Evolutionary conservation across 2,329 filamentous ascomycete species (phyloP).

Genomic region (Shiraia sp.): DNA sequence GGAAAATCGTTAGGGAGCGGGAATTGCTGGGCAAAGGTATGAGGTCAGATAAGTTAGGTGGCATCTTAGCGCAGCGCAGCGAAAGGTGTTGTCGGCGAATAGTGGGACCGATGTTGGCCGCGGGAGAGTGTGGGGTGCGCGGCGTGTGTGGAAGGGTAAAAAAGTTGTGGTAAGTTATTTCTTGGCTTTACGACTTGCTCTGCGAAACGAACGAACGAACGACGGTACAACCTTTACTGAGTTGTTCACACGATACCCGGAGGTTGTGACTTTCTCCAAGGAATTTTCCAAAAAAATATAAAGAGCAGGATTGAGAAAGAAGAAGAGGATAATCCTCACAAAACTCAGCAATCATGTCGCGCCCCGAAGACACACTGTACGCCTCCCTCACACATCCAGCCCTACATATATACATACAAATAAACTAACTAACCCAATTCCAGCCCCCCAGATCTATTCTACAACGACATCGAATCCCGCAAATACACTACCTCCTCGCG

Average conservation of each 20-base stretch:
- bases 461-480: conserved; percentile 91
- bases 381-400: conserved; percentile 34
- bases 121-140: conserved; percentile 19
- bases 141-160: conserved; percentile 22
- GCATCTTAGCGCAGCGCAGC: conserved; percentile 9
- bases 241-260: too few relatives aligned
- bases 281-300: neutral
- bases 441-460: conserved; percentile 94
- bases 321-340: too few relatives aligned
- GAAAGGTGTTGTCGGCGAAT: conserved; percentile 14
- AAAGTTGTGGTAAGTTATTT: conserved; percentile 26
- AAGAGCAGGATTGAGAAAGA: neutral
- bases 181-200: conserved; percentile 12
- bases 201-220: neutral
- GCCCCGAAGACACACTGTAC: conserved; percentile 92
- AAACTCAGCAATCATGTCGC: conserved; percentile 94
- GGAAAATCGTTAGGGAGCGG: conserved; percentile 37
- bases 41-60: conserved; percentile 34
- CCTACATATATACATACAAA: conserved; percentile 11
- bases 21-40: neutral
- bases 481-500: conserved; percentile 98
- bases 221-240: conserved; percentile 1
- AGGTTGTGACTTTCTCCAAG: too few relatives aligned
- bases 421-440: neutral
- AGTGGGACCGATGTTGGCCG: conserved; percentile 12